phyloP scores from a whole-genome alignment of 2,329 filamentous ascomycete genomes.

The Exserohilum rostratum region DNA sequence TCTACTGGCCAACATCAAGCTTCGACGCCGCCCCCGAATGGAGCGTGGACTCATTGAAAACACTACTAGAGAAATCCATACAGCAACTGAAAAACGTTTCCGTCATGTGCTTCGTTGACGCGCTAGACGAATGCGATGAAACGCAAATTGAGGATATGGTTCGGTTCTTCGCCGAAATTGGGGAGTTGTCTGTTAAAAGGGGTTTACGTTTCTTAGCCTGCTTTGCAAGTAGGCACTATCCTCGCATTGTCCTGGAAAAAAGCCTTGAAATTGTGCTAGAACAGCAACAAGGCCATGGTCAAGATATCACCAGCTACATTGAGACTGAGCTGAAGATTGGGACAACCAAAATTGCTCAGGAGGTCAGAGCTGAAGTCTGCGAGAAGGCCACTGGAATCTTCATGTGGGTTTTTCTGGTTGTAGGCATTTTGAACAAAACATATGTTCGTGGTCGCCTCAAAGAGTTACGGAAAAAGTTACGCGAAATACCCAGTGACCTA shows the following conservation, averaged over 20 bases:
- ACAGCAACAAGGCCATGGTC: constrained; percentile 41
- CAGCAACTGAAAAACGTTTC: constrained; percentile 12
- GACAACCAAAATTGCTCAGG: constrained; percentile 17
- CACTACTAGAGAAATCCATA: constrained; percentile 27
- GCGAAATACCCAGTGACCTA: not conserved
- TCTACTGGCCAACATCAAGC: not conserved
- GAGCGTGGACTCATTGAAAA: constrained; percentile 17
- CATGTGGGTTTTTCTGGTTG: constrained; percentile 41
- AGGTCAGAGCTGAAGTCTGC: constrained; percentile 41
- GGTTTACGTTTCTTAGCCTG: constrained; percentile 28
- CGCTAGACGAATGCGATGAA: constrained; percentile 58
- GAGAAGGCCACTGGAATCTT: constrained; percentile 53
- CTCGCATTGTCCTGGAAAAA: constrained; percentile 46
- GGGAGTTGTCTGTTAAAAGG: constrained; percentile 27
- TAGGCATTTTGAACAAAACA: constrained; percentile 54
- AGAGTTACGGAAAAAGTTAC: not conserved
- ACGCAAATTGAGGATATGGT: constrained; percentile 53
- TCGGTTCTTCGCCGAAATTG: constrained; percentile 51
- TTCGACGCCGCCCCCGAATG: constrained; percentile 15
- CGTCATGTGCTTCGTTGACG: constrained; percentile 48
- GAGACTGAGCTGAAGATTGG: constrained; percentile 29
- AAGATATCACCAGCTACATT: constrained; percentile 46
- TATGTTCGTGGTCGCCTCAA: constrained; percentile 40
- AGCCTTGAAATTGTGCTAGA: constrained; percentile 46
- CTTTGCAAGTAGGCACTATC: constrained; percentile 51